phyloP scores from a whole-genome alignment of 2,329 filamentous ascomycete genomes.

The Hypoxylon sp. region DNA sequence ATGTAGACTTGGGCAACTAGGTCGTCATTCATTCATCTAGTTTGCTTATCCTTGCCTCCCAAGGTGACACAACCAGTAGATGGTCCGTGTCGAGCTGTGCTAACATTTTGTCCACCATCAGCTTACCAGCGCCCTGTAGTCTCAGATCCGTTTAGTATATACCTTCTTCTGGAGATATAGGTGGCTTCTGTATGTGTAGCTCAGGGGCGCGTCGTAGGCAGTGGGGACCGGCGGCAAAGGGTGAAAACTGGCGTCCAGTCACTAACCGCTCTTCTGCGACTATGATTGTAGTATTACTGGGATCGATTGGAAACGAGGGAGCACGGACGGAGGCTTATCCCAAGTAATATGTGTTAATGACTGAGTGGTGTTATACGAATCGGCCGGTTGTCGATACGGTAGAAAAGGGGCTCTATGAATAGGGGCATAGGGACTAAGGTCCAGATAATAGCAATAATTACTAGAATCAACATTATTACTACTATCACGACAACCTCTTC shows the following conservation, averaged over 20 bases:
- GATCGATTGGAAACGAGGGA: neutral
- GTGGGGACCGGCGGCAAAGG: conserved; percentile 1
- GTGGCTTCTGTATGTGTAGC: neutral
- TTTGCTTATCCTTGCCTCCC: neutral
- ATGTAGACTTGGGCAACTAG: neutral
- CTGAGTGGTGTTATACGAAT: neutral
- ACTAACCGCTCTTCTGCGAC: neutral
- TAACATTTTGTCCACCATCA: neutral
- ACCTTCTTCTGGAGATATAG: neutral
- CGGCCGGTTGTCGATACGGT: neutral
- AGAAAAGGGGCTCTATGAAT: neutral
- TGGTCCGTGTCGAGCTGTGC: neutral
- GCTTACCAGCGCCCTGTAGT: neutral
- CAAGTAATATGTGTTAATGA: neutral
- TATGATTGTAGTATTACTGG: neutral
- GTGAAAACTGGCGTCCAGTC: neutral
- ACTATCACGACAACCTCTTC: neutral
- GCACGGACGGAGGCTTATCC: neutral
- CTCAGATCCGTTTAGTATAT: neutral
- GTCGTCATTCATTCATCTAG: neutral
- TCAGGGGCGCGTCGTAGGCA: neutral
- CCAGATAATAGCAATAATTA: neutral
- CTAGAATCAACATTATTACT: neutral
- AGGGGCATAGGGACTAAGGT: neutral
- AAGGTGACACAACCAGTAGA: neutral